phyloP scores from a whole-genome alignment of 2,329 filamentous ascomycete genomes.

The Talaromyces rugulosus region DNA sequence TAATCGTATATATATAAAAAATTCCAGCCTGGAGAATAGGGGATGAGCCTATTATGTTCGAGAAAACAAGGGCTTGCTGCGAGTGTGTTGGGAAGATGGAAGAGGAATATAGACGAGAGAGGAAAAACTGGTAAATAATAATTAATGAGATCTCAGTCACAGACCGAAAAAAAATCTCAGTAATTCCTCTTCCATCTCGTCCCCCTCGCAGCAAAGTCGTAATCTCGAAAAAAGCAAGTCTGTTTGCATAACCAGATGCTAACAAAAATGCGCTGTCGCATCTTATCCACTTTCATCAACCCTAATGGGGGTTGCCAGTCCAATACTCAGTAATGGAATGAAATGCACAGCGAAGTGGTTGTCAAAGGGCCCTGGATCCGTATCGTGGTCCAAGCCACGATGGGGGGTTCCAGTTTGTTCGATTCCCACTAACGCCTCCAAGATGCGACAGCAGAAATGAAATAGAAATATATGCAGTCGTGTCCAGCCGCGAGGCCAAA shows the following conservation, averaged over 20 bases:
- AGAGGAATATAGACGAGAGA: not conserved
- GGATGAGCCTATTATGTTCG: constrained; percentile 47
- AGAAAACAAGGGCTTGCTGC: constrained; percentile 7
- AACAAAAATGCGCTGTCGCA: constrained; percentile 12
- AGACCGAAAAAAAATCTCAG: not conserved
- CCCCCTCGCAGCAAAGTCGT: not conserved
- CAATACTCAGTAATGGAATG: constrained; percentile 36
- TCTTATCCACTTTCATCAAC: constrained; percentile 15
- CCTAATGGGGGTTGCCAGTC: constrained; percentile 28
- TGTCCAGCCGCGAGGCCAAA: constrained; percentile 47
- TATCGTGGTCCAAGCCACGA: constrained; percentile 17
- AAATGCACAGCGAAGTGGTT: constrained; percentile 36
- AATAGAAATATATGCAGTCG: constrained; percentile 36
- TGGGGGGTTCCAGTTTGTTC: constrained; percentile 6
- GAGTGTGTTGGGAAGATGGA: not conserved
- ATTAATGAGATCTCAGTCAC: constrained; percentile 1
- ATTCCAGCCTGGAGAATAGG: constrained; percentile 50
- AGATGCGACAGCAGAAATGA: constrained; percentile 28
- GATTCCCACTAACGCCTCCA: constrained; percentile 15
- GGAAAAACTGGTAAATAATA: not conserved
- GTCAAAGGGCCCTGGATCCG: constrained; percentile 16
- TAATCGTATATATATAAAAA: constrained; percentile 13
- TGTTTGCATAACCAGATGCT: constrained; percentile 19
- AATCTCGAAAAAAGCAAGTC: not conserved
- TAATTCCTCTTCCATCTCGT: not conserved